Evolutionary conservation across 2,329 filamentous ascomycete genomes (phyloP).

Genomic region (Elsinoe arachidis): DNA sequence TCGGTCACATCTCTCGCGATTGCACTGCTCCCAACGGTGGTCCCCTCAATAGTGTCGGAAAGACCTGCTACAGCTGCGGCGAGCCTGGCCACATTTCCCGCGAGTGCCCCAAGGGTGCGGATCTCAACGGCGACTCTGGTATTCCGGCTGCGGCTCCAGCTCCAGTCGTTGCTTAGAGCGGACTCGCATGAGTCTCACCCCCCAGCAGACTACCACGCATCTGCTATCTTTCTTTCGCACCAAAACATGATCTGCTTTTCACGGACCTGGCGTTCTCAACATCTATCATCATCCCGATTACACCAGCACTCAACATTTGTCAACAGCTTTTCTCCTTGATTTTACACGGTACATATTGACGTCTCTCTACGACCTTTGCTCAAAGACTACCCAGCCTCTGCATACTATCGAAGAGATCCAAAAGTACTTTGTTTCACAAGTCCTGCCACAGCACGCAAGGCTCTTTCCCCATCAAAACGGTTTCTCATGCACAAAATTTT

Average conservation of each 20-base stretch:
- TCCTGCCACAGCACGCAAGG: conserved; percentile 1
- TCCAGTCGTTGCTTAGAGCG: conserved; percentile 24
- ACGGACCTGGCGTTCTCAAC: neutral
- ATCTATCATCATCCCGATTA: neutral
- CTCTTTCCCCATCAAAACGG: neutral
- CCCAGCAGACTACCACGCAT: neutral
- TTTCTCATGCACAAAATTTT: neutral
- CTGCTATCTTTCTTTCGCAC: neutral
- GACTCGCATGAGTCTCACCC: neutral
- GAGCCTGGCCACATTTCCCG: conserved; percentile 93
- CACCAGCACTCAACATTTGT: neutral
- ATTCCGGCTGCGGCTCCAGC: conserved; percentile 35
- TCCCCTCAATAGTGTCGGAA: conserved; percentile 87
- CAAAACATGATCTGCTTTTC: neutral
- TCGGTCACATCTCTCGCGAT: conserved; percentile 87
- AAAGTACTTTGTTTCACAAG: conserved; percentile 1
- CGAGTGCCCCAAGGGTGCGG: conserved; percentile 74
- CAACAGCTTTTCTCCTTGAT: conserved; percentile 2
- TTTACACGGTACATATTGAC: conserved; percentile 11
- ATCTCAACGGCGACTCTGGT: conserved; percentile 31
- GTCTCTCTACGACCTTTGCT: neutral
- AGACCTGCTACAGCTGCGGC: conserved; percentile 97
- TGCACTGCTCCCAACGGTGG: conserved; percentile 96
- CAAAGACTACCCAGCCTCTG: neutral
- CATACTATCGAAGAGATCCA: neutral